Base-by-base conservation (phyloP, 495 filamentous ascomycete genomes). In the Collariella sp. region DNA sequence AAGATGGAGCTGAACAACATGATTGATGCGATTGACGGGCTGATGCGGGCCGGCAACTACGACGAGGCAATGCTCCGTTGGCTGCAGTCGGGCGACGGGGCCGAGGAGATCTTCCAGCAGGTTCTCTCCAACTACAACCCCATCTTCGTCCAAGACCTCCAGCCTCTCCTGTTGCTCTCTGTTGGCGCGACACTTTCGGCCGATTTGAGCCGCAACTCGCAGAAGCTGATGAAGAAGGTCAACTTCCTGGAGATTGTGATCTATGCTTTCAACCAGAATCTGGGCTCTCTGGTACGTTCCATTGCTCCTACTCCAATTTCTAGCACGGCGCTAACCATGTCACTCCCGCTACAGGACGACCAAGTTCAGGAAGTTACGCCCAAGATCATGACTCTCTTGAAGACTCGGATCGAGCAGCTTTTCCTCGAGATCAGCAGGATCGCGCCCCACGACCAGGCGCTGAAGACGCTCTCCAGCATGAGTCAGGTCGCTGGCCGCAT, bases 181-280 rank as follows among this genome's bases (percentile, higher is more conserved):
- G 84, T 94, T 31, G 85, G 84, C 43, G 87, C 89, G 2, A 88
- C 88, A 13, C 79, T 97, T 15, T 87, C 87, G 24, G 75, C 80
- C 7, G 77, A 84, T 23, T 74, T 96, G 55, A 73, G 29, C 79
- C 85, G 59, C 62, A 63, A 26, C 56, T 86, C 31, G 59, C 70
- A 39, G 75, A 68, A 66, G 41, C 35, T 68, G 15, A 43, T 55
- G 19, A 47, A 88, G 67, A 87, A 89, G 55, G 71, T 98, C 9
- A 68, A 71, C 23, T 93, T 90, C 87, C 73, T 96, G 46, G 86
- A 94, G 53, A 75, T 78, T 23, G 81, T 90, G 34, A 72, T 97
- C 34, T 66, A 65, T 36, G 62, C 69, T 18, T 73, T 80, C 50
- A 61, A 71, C 49, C 58, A 62, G 23, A 69, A 69, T 46, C 54